phyloP scores from a whole-genome alignment of 2,329 filamentous ascomycete genomes.

The Trichoderma guizhouense region DNA sequence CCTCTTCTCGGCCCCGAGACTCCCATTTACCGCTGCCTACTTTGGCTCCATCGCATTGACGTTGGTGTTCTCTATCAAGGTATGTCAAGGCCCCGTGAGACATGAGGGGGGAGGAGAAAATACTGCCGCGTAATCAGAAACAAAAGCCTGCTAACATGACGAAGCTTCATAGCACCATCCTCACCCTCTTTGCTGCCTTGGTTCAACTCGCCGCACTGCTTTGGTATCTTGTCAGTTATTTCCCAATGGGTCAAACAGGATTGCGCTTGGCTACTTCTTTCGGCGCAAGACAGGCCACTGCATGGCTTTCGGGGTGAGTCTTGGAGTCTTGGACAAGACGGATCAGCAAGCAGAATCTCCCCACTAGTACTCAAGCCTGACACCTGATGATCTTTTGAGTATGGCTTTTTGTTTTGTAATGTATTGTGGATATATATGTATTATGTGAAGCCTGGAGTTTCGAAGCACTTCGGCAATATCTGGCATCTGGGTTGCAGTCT shows the following conservation, averaged over 20 bases:
- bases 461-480: not conserved
- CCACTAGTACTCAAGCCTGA: not conserved
- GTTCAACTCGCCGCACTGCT: slow-evolving; percentile 77
- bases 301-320: slow-evolving; percentile 79
- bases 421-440: not conserved
- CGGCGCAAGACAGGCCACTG: slow-evolving; percentile 75
- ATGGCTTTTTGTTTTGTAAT: not conserved
- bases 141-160: slow-evolving; percentile 2
- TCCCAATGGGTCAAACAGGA: slow-evolving; percentile 91
- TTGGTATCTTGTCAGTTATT: slow-evolving; percentile 97
- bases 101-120: not conserved
- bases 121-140: not conserved
- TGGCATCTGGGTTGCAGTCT: not conserved
- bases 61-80: slow-evolving; percentile 86
- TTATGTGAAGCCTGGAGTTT: not conserved
- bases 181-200: slow-evolving; percentile 81
- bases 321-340: slow-evolving; percentile 7
- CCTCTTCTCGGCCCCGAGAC: slow-evolving; percentile 74
- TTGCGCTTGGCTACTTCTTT: slow-evolving; percentile 83
- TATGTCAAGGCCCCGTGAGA: slow-evolving; percentile 50
- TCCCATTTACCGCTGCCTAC: slow-evolving; percentile 92
- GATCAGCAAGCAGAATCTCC: not conserved
- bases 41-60: slow-evolving; percentile 90
- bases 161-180: slow-evolving; percentile 76
- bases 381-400: not conserved